phyloP scores from a whole-genome alignment of 2,329 filamentous ascomycete genomes.

The Anisogramma anomala region DNA sequence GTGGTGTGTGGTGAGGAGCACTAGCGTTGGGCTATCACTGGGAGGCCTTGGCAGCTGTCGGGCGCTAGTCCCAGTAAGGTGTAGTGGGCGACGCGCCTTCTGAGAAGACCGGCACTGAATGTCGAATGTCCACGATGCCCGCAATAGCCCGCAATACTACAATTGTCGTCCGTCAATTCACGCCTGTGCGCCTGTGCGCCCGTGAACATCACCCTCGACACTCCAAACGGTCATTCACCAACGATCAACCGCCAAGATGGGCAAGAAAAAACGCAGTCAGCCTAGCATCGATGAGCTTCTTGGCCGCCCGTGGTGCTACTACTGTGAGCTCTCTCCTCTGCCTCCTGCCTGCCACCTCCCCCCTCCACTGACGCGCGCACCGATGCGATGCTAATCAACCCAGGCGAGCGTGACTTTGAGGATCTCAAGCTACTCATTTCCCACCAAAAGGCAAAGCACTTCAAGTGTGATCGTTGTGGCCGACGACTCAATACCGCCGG shows the following conservation, averaged over 20 bases:
- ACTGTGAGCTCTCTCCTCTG: conserved; percentile 47
- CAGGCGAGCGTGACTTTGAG: conserved; percentile 89
- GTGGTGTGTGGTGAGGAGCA: too few species aligned
- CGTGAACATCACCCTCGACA: background rate
- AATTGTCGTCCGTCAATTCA: background rate
- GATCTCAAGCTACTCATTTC: conserved; percentile 93
- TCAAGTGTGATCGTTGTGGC: conserved; percentile 88
- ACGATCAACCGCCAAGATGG: conserved; percentile 44
- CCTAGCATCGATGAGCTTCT: conserved; percentile 84
- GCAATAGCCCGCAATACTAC: too few species aligned
- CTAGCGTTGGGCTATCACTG: too few species aligned
- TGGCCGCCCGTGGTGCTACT: conserved; percentile 89
- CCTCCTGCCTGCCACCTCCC: background rate
- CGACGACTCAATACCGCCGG: conserved; percentile 86
- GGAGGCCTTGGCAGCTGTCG: background rate
- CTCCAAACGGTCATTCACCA: background rate
- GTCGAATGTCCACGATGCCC: background rate
- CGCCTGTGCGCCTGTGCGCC: too few species aligned
- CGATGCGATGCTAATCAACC: conserved; percentile 16
- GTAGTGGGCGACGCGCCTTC: conserved; percentile 1
- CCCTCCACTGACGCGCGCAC: background rate
- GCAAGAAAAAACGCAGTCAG: conserved; percentile 81
- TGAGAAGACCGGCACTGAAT: background rate
- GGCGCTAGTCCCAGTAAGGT: background rate
- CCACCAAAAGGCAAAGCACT: conserved; percentile 98